Conservation (phyloP, 371 early-diverging fungal species). For the Mucor velutinosus region DNA sequence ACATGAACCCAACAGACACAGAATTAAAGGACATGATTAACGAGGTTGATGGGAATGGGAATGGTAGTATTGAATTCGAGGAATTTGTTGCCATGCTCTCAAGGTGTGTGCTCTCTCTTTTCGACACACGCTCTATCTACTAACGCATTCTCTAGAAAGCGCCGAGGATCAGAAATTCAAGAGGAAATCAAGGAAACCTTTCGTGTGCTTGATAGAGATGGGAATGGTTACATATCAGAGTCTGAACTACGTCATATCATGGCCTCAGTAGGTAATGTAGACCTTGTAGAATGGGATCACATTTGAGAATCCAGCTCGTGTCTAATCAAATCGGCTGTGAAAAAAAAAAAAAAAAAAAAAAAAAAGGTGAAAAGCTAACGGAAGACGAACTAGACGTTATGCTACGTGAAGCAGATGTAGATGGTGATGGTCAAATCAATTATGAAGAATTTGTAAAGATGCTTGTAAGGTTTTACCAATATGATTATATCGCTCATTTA, state of each 20-base stretch:
- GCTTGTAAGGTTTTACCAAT: constrained; percentile 53
- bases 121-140: not conserved
- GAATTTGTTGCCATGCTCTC: constrained; percentile 90
- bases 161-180: constrained; percentile 3
- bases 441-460: constrained; percentile 94
- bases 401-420: constrained; percentile 83
- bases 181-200: constrained; percentile 31
- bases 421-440: constrained; percentile 86
- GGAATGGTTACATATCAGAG: constrained; percentile 57
- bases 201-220: constrained; percentile 35
- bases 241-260: constrained; percentile 80
- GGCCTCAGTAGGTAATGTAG: constrained; percentile 8
- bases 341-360: constrained; percentile 21
- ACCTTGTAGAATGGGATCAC: not conserved
- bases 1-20: constrained; percentile 72
- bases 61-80: constrained; percentile 89
- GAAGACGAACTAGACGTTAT: constrained; percentile 81
- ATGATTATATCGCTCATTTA: constrained; percentile 5
- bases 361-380: constrained; percentile 71
- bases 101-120: constrained; percentile 58
- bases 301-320: not conserved
- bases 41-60: constrained; percentile 90
- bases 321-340: not conserved
- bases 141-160: constrained; percentile 18
- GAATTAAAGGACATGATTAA: constrained; percentile 81